A percentile compares a stretch with the other conserved stretches of the same genome.
Conservation (phyloP, 2,329 filamentous ascomycete species). For the Colletotrichum falcatum region DNA sequence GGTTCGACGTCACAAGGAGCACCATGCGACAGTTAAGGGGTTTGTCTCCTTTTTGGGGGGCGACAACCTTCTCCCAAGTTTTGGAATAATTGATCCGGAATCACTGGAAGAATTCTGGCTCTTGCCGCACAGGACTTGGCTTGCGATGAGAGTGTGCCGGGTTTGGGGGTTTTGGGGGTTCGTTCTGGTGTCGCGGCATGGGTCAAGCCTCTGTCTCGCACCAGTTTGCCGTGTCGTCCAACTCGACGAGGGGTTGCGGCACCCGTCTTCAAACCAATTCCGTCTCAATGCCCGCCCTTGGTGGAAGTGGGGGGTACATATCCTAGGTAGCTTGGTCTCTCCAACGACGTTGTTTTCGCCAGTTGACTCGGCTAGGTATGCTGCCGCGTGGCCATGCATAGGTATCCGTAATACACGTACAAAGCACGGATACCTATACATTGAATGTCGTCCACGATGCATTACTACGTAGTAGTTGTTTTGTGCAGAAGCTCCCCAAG, state of each 20-base stretch:
- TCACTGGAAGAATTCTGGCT: constrained; percentile 7
- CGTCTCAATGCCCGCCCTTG: constrained; percentile 30
- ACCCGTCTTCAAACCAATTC: constrained; percentile 32
- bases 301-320: constrained; percentile 13
- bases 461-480: neutral
- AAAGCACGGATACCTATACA: neutral
- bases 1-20: constrained; percentile 22
- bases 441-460: constrained; percentile 3
- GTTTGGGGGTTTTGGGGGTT: neutral
- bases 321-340: constrained; percentile 24
- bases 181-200: constrained; percentile 25
- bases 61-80: constrained; percentile 1
- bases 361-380: neutral
- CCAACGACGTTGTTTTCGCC: neutral
- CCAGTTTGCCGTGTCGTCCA: constrained; percentile 28
- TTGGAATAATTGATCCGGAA: neutral
- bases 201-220: constrained; percentile 30
- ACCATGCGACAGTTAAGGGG: constrained; percentile 27
- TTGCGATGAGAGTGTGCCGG: constrained; percentile 2
- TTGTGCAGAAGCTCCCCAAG: neutral
- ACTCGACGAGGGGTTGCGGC: constrained; percentile 23
- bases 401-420: no score
- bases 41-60: constrained; percentile 3
- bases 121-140: constrained; percentile 1
- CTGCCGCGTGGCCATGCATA: constrained; percentile 6